Evolutionary conservation across 2,329 filamentous ascomycete species (phyloP).

Genomic region (Pestalotiopsis sp.): DNA sequence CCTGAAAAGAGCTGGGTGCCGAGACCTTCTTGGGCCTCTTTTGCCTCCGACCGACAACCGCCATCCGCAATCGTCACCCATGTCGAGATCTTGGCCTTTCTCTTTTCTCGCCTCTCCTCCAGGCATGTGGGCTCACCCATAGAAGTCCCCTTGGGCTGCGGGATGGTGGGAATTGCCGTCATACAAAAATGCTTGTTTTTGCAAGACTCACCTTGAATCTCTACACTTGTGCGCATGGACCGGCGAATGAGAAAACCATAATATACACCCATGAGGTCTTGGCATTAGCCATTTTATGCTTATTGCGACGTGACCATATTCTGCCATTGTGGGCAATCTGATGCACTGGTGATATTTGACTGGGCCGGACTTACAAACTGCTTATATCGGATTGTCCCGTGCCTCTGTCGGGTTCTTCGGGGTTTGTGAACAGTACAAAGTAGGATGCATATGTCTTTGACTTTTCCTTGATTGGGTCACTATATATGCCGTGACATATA

Average conservation of each 20-base stretch:
- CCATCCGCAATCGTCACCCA: neutral
- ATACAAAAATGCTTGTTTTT: neutral
- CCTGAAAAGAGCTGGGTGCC: neutral
- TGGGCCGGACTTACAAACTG: neutral
- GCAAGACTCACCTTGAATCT: no score
- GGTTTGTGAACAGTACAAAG: no score
- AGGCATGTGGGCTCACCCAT: neutral
- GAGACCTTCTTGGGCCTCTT: neutral
- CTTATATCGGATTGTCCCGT: neutral
- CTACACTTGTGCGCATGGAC: neutral
- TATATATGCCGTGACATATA: neutral
- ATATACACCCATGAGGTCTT: neutral
- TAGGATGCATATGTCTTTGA: no score
- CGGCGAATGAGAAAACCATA: neutral
- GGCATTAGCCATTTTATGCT: neutral
- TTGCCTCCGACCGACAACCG: neutral
- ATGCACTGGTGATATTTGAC: neutral
- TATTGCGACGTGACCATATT: neutral
- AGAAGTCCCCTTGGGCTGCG: neutral
- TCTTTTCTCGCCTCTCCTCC: neutral
- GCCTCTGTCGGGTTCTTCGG: no score
- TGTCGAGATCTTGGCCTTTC: neutral
- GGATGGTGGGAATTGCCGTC: neutral
- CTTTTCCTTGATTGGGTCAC: neutral
- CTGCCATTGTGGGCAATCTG: neutral